A percentile compares a stretch with the other conserved stretches of the same genome.
phyloP scores from a whole-genome alignment of 345 rosid species.

The Ricinus communis region DNA sequence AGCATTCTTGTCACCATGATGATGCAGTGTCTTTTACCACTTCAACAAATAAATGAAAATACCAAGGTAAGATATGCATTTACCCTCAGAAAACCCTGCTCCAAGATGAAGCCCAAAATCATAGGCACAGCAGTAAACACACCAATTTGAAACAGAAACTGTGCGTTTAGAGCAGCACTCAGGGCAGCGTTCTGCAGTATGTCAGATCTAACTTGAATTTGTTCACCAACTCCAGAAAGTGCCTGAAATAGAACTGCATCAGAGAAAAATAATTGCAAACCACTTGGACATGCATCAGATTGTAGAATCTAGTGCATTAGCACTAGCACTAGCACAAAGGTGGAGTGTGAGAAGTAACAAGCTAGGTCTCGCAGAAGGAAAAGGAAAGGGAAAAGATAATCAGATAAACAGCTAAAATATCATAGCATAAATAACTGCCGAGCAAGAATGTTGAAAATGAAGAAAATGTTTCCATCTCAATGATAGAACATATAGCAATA shows the following conservation, averaged over 20 bases:
- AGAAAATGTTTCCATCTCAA: neutral
- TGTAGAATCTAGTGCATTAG: neutral
- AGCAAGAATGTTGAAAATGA: neutral
- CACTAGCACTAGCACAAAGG: neutral
- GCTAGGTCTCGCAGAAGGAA: neutral
- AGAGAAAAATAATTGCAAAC: neutral
- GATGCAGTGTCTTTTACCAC: neutral
- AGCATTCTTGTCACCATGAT: neutral
- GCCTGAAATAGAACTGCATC: slow-evolving; percentile 52
- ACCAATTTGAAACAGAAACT: slow-evolving; percentile 96
- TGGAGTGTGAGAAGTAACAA: no score
- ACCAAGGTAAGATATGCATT: slow-evolving; percentile 6
- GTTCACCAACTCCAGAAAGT: slow-evolving; percentile 90
- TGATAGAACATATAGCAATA: neutral
- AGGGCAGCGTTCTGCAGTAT: slow-evolving; percentile 63
- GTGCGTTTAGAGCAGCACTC: slow-evolving; percentile 82
- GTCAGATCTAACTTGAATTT: slow-evolving; percentile 53
- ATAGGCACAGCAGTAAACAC: slow-evolving; percentile 93
- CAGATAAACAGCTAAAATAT: neutral
- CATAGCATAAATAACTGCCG: neutral
- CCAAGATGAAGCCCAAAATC: slow-evolving; percentile 77
- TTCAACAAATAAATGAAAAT: neutral
- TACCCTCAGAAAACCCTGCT: slow-evolving; percentile 68
- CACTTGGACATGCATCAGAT: neutral
- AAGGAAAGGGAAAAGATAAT: neutral